Base-by-base conservation (phyloP, 768 basidiomycete species). In the Galerina sulciceps region DNA sequence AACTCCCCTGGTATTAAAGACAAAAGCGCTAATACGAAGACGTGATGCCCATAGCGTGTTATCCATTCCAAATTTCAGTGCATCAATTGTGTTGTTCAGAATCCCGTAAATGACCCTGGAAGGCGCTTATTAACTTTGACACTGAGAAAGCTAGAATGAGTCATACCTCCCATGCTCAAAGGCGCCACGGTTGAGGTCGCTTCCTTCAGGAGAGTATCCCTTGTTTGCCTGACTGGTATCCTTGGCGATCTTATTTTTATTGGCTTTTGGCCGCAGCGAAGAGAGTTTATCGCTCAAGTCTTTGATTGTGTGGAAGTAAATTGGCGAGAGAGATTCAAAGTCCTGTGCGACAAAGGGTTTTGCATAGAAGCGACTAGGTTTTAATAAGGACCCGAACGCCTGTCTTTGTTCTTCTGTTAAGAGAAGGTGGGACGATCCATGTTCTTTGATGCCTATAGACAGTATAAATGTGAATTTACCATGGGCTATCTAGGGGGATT, bases 91-190 rank as follows among this genome's bases (percentile, higher is more conserved):
- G 1, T 64, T 56, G 17, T 67, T 62, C 26, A 72, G 44, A 1
- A 74, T 48, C 6, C 51, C 45, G 45, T 69, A 71, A 3, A 73
- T 45, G 0, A 71, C 53, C 41, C 71, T 73, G 17, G 10, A 40
- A 43, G 36, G 8, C 15, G 4, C 11, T 34, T 9, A 41, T 35
- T 8, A 26, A 51, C 43, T 31, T 15, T 10, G 22, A 18, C 2
- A n/a, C 41, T 3, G 6, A 15, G 14, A 54, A 4, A 46, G 31
- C 6, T n/a, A 46, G 23, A 51, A 9, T n/a, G 23, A 17, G 3
- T 35, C 66, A 15, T 57, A 79, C 81, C 83, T 75, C 45, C 81
- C 79, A 44, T 82, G 79, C 51, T 85, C 83, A 67, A 82, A 84
- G 8, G 70, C 68, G 2, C 66, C 80, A 8, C 84, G 75, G 38